Evolutionary conservation across 352 stramenopile genomes (phyloP).

Genomic region (Phytophthora foliorum): DNA sequence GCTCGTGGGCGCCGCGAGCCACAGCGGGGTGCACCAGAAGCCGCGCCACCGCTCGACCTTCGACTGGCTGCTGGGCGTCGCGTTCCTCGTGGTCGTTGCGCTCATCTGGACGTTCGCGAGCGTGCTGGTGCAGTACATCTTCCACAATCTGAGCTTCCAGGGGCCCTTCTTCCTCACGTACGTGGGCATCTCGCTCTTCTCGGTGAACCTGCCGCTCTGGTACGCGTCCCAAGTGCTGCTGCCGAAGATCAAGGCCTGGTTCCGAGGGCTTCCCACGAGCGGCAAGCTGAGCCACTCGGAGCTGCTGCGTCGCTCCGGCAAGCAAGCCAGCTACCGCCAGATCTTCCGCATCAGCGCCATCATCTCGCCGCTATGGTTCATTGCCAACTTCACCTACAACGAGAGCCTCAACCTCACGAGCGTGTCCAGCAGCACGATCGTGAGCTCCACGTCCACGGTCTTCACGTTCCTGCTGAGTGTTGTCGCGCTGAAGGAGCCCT

Average conservation of each 20-base stretch:
- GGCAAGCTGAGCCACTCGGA: constrained; percentile 50
- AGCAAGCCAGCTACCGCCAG: constrained; percentile 52
- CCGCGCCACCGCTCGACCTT: constrained; percentile 43
- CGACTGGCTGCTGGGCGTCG: constrained; percentile 76
- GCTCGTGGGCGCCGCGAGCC: constrained; percentile 26
- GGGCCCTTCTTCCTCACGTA: constrained; percentile 92
- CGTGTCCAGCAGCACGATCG: constrained; percentile 95
- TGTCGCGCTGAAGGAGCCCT: constrained; percentile 78
- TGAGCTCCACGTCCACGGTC: constrained; percentile 93
- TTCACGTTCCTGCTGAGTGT: constrained; percentile 95
- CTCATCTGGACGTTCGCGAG: constrained; percentile 89
- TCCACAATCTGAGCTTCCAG: constrained; percentile 88
- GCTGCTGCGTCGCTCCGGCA: constrained; percentile 38
- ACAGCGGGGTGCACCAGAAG: constrained; percentile 18
- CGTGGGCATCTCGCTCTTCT: constrained; percentile 89
- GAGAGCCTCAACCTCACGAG: constrained; percentile 91
- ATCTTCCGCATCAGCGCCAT: constrained; percentile 67
- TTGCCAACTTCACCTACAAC: constrained; percentile 96
- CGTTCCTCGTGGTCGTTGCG: constrained; percentile 80
- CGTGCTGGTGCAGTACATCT: constrained; percentile 92
- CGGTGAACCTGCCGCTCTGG: constrained; percentile 84
- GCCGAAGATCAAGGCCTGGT: constrained; percentile 47
- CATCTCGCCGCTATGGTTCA: constrained; percentile 95
- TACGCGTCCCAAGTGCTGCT: constrained; percentile 68
- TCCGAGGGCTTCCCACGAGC: constrained; percentile 44